These are phyloP conservation scores for Blumeriella jaapii DNA, from an alignment of 2,329 filamentous ascomycete species.

Conservation along the genomic window DNA sequence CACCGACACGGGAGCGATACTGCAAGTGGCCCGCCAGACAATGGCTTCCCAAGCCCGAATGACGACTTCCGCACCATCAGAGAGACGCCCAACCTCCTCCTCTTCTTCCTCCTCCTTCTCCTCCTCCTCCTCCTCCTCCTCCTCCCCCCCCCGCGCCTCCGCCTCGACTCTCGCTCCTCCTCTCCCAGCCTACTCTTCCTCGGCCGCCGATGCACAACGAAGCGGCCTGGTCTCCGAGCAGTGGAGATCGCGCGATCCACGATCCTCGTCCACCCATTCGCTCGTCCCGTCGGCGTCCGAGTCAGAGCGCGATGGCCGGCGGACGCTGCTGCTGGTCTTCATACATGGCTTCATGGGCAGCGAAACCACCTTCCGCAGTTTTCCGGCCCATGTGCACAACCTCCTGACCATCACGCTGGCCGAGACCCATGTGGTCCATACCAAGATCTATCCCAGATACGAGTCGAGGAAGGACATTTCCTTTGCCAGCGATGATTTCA, in stretches of 20 bases:
- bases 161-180: conserved; percentile 6
- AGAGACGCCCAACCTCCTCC: no score
- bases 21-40: no score
- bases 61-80: no score
- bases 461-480: conserved; percentile 62
- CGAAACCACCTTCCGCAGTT: conserved; percentile 76
- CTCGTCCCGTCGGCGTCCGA: conserved; percentile 25
- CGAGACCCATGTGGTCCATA: conserved; percentile 70
- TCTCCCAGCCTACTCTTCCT: conserved; percentile 23
- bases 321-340: conserved; percentile 62
- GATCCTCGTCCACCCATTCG: conserved; percentile 27
- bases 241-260: conserved; percentile 26
- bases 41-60: no score
- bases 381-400: conserved; percentile 78
- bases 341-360: conserved; percentile 88
- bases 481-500: conserved; percentile 72
- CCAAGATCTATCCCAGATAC: conserved; percentile 75
- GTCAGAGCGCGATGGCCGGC: conserved; percentile 28
- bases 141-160: conserved; percentile 21
- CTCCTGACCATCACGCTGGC: conserved; percentile 54
- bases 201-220: conserved; percentile 22
- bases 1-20: no score
- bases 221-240: conserved; percentile 24
- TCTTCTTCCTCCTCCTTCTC: no score
- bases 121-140: conserved; percentile 16